phyloP scores from a whole-genome alignment of 306 rosid genomes.

The Trifolium dubium region DNA sequence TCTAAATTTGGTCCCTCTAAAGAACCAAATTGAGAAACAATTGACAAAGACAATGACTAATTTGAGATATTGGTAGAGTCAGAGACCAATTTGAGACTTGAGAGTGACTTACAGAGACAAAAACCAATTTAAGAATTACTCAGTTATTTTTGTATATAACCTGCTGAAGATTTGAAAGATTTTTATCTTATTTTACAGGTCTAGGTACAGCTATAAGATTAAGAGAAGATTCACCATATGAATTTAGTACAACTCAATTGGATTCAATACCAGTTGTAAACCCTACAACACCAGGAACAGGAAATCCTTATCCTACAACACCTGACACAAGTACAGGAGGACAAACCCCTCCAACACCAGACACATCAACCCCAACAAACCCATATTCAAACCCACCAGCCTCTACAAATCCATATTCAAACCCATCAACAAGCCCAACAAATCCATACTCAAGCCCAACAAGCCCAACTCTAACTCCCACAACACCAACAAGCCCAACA shows the following conservation, averaged over 20 bases:
- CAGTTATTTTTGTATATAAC: background rate
- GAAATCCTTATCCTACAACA: conserved; percentile 54
- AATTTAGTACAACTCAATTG: conserved; percentile 44
- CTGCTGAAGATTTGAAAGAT: conserved; percentile 19
- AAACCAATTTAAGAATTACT: background rate
- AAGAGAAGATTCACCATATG: conserved; percentile 55
- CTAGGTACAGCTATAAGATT: conserved; percentile 47
- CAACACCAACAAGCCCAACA: conserved; percentile 39
- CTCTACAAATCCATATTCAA: conserved; percentile 13
- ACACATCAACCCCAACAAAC: conserved; percentile 34
- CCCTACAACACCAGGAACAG: conserved; percentile 75
- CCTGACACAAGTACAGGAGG: conserved; percentile 46
- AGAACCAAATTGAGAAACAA: no score
- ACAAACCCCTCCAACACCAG: conserved; percentile 46
- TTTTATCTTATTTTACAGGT: conserved; percentile 62
- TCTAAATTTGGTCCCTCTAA: no score
- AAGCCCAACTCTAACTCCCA: conserved; percentile 34
- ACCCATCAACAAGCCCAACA: conserved; percentile 36
- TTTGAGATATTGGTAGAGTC: no score
- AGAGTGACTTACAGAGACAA: no score
- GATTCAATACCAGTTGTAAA: conserved; percentile 71
- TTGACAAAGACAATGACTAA: no score
- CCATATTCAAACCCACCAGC: conserved; percentile 41
- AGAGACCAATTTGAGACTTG: no score
- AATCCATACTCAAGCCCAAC: conserved; percentile 40